These are phyloP conservation scores for Kwoniella dejecticola DNA, from an alignment of 768 basidiomycete species.

Conservation along the genomic window DNA sequence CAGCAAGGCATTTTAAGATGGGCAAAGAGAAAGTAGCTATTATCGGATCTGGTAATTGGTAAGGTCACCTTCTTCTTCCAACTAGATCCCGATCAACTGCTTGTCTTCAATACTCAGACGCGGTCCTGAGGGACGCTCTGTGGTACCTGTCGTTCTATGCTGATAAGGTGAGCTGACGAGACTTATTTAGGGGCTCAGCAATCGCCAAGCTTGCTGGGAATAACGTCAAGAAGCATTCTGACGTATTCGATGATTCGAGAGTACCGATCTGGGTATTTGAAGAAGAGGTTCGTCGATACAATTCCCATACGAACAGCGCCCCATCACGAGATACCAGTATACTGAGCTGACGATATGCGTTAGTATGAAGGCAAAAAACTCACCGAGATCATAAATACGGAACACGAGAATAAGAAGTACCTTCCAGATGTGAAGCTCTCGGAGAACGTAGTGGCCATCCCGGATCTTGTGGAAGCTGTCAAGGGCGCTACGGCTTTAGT, in stretches of 20 bases:
- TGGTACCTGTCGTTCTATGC: too few relatives aligned
- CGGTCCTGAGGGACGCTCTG: too few relatives aligned
- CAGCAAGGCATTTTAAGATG: conserved; percentile 25
- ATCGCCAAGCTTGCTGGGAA: conserved; percentile 56
- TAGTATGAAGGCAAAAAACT: conserved; percentile 55
- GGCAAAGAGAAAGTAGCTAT: conserved; percentile 55
- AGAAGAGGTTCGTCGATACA: conserved; percentile 53
- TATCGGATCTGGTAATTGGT: conserved; percentile 57
- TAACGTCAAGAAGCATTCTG: conserved; percentile 54
- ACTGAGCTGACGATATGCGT: neutral
- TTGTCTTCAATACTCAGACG: too few relatives aligned
- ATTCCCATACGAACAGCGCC: neutral
- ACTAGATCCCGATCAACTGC: too few relatives aligned
- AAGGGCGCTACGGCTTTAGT: conserved; percentile 59
- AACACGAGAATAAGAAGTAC: conserved; percentile 57
- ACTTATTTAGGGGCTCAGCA: conserved; percentile 59
- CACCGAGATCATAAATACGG: conserved; percentile 59
- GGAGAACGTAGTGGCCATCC: conserved; percentile 57
- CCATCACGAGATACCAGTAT: too few relatives aligned
- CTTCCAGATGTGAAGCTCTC: conserved; percentile 56
- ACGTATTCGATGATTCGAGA: conserved; percentile 55
- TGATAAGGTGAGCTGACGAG: too few relatives aligned
- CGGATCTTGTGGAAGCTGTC: conserved; percentile 57
- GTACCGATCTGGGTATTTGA: conserved; percentile 60
- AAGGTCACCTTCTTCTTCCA: conserved; percentile 17